Evolutionary conservation across 2,329 filamentous ascomycete species (phyloP).

Genomic region (Neofusicoccum umdonicola): DNA sequence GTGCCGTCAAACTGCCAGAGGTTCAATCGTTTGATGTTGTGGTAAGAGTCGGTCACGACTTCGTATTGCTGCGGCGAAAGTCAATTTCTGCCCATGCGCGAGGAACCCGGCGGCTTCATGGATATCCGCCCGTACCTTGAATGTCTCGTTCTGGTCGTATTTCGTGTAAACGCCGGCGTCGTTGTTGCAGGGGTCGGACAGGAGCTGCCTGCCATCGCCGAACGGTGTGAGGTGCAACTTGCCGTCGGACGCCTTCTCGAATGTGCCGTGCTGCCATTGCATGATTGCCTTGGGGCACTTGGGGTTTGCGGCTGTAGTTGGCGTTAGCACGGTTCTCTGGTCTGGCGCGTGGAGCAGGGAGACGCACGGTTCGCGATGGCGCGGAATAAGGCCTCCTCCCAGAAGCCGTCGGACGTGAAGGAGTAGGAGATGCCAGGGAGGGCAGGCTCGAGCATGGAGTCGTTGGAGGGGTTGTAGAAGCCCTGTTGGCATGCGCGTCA

Average conservation of each 20-base stretch:
- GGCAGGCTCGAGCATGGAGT: conserved; percentile 63
- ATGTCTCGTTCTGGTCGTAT: conserved; percentile 64
- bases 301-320: conserved; percentile 54
- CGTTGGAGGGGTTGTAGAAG: conserved; percentile 67
- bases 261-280: conserved; percentile 72
- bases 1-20: conserved; percentile 63
- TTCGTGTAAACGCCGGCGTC: conserved; percentile 59
- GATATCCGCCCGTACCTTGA: conserved; percentile 51
- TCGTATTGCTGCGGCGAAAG: conserved; percentile 39
- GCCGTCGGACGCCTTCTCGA: conserved; percentile 55
- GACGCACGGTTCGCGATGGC: conserved; percentile 66
- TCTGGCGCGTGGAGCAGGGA: not conserved
- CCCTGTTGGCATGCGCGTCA: conserved; percentile 44
- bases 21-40: conserved; percentile 61
- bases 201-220: conserved; percentile 64
- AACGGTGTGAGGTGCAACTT: conserved; percentile 61
- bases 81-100: conserved; percentile 6
- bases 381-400: conserved; percentile 68
- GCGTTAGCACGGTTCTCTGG: conserved; percentile 24
- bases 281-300: conserved; percentile 63
- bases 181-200: conserved; percentile 63
- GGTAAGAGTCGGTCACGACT: conserved; percentile 57
- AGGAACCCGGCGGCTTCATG: not conserved
- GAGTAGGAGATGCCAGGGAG: conserved; percentile 70
- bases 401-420: conserved; percentile 66